Conservation (phyloP, 345 rosid genomes). For the Populus davidiana region DNA sequence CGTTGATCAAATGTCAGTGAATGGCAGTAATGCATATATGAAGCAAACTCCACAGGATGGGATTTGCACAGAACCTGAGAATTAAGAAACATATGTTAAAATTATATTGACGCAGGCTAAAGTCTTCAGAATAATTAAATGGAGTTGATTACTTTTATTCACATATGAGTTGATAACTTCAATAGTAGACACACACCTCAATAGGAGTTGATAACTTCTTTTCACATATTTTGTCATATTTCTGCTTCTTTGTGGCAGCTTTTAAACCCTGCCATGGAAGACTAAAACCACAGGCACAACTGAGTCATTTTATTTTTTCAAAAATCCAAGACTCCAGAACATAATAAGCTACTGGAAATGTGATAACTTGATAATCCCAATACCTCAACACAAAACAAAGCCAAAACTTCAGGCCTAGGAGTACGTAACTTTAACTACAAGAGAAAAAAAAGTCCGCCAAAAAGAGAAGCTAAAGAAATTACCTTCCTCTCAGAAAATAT, state of each 20-base stretch:
- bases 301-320: background rate
- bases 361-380: background rate
- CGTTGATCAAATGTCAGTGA: slow-evolving; percentile 75
- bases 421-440: background rate
- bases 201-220: slow-evolving; percentile 90
- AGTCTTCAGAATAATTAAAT: background rate
- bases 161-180: slow-evolving; percentile 82
- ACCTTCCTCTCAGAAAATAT: slow-evolving; percentile 87
- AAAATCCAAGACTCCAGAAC: background rate
- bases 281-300: slow-evolving; percentile 31
- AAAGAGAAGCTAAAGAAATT: background rate
- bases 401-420: background rate
- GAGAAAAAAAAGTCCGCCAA: background rate
- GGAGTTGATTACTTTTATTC: slow-evolving; percentile 90
- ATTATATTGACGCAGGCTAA: background rate
- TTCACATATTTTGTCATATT: slow-evolving; percentile 85
- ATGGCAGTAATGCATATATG: slow-evolving; percentile 83
- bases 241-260: slow-evolving; percentile 88
- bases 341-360: background rate
- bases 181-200: slow-evolving; percentile 48
- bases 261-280: slow-evolving; percentile 96
- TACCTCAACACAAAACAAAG: background rate
- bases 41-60: slow-evolving; percentile 79
- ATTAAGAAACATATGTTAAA: background rate
- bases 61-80: slow-evolving; percentile 73